A percentile compares a stretch with the other conserved stretches of the same genome.
These are phyloP conservation scores for Saccharomycopsis capsularis DNA, from an alignment of 805 yeast genomes.

Conservation along the genomic window DNA sequence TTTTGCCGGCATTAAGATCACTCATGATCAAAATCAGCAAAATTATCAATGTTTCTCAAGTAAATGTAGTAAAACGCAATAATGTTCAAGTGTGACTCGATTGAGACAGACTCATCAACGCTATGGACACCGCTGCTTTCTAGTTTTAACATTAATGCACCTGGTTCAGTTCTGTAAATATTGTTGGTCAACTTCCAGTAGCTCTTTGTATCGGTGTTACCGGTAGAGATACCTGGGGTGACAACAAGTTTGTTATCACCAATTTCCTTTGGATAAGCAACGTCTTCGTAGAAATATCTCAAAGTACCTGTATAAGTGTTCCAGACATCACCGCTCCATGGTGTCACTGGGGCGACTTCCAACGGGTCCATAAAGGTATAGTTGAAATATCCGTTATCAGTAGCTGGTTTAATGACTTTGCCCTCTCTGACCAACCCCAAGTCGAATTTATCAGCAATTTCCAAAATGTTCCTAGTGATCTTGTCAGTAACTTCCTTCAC, in stretches of 20 bases:
- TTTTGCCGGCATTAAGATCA: neutral
- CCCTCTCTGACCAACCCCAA: slow-evolving; percentile 39
- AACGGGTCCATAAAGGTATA: slow-evolving; percentile 28
- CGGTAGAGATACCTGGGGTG: slow-evolving; percentile 56
- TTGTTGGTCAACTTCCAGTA: slow-evolving; percentile 58
- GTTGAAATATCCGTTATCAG: slow-evolving; percentile 28
- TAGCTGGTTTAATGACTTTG: neutral
- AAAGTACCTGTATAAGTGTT: slow-evolving; percentile 54
- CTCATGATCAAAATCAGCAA: slow-evolving; percentile 9
- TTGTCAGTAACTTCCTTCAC: slow-evolving; percentile 37
- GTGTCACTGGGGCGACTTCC: slow-evolving; percentile 51
- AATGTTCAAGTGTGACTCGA: slow-evolving; percentile 52
- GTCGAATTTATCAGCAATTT: slow-evolving; percentile 40
- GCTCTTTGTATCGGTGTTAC: slow-evolving; percentile 63
- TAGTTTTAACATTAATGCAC: neutral
- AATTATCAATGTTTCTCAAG: slow-evolving; percentile 36
- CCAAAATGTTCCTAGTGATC: slow-evolving; percentile 31
- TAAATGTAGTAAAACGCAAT: slow-evolving; percentile 52
- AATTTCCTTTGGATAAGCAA: slow-evolving; percentile 35
- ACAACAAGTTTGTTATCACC: slow-evolving; percentile 32
- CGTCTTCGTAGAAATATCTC: slow-evolving; percentile 53
- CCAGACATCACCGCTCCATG: slow-evolving; percentile 44
- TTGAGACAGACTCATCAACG: slow-evolving; percentile 51
- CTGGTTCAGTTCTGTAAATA: slow-evolving; percentile 55
- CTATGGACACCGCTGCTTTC: slow-evolving; percentile 42